Conservation (phyloP, 768 basidiomycete species). For the Amanita inopinata region DNA sequence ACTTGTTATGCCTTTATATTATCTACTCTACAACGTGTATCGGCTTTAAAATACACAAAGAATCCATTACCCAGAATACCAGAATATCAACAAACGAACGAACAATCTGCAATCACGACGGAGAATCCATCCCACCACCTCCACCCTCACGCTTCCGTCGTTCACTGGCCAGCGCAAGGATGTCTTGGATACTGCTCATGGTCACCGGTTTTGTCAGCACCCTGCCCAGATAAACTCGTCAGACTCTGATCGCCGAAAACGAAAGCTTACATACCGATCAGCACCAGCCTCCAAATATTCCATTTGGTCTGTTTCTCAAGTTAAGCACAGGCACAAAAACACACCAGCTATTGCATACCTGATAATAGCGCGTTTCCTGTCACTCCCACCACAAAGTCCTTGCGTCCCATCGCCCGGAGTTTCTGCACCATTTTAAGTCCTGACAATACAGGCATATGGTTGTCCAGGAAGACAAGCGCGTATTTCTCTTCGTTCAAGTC, state of each 20-base stretch:
- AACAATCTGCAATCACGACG: neutral
- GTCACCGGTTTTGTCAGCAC: slow-evolving; percentile 76
- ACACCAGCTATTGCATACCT: slow-evolving; percentile 23
- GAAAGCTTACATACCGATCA: slow-evolving; percentile 44
- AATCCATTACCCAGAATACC: neutral
- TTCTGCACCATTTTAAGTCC: slow-evolving; percentile 60
- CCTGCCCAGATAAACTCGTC: slow-evolving; percentile 23
- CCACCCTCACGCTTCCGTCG: slow-evolving; percentile 27
- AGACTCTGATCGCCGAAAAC: slow-evolving; percentile 7
- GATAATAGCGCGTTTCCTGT: slow-evolving; percentile 51
- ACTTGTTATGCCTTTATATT: no score
- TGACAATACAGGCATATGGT: slow-evolving; percentile 80
- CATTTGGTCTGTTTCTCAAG: slow-evolving; percentile 46
- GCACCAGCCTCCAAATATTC: slow-evolving; percentile 71
- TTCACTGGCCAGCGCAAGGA: slow-evolving; percentile 35
- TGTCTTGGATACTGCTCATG: slow-evolving; percentile 41
- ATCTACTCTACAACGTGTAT: no score
- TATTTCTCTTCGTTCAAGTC: slow-evolving; percentile 24
- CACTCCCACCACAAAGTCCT: slow-evolving; percentile 76
- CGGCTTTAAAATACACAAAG: neutral
- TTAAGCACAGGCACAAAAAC: slow-evolving; percentile 4
- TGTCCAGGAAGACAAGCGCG: slow-evolving; percentile 47
- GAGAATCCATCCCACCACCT: neutral
- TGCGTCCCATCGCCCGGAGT: slow-evolving; percentile 53
- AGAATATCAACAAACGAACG: neutral